Base-by-base conservation (phyloP, 2,329 filamentous ascomycete species). In the Zymoseptoria passerinii region DNA sequence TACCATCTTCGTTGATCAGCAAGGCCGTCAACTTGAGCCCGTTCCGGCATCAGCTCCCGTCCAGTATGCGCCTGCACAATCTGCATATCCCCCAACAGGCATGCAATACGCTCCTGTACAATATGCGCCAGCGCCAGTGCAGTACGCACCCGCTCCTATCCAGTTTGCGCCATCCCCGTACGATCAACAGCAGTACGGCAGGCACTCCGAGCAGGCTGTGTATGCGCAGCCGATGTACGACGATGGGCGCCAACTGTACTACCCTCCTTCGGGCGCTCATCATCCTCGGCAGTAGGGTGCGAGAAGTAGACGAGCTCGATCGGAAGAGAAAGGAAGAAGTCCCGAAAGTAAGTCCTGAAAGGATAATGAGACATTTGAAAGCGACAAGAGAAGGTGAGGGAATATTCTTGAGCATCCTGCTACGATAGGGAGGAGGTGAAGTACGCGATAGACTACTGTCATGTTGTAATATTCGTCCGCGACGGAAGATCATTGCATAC, bases 1-100 rank as follows among this genome's bases (percentile, higher is more conserved):
- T 52, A 63, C 65, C 2, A 59, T 68, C n/a, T 72, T 70, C 58
- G 66, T 71, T n/a, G 70, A 72, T 49, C 62, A 71, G 53, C 70
- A 70, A 57, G 70, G 70, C 44, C 61, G 65, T 9, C 66, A 62
- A 5, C 55, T 72, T 8, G 63, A 69, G 53, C 61, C 70, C 28
- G 64, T 68, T 35, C 67, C 66, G 8, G n/a, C 35, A 16, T 16
- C 35, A 44, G 35, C 35, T 13, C 35, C 35, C n/a, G 35, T 44
- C 10, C 35, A 44, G n/a, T 44, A 44, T 44, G 35, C 35, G 35
- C 13, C 35, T 5, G 35, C 13, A 44, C 35, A 13, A 16, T 44
- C 23, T 16, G 10, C 35, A 13, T 44, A 44, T 13, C 35, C 7
- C 35, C 16, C 35, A 44, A 13, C 35, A 44, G 35, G 10, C 16